Evolutionary conservation across 2,329 filamentous ascomycete genomes (phyloP).

Genomic region (Hymenoscyphus fructigenus): DNA sequence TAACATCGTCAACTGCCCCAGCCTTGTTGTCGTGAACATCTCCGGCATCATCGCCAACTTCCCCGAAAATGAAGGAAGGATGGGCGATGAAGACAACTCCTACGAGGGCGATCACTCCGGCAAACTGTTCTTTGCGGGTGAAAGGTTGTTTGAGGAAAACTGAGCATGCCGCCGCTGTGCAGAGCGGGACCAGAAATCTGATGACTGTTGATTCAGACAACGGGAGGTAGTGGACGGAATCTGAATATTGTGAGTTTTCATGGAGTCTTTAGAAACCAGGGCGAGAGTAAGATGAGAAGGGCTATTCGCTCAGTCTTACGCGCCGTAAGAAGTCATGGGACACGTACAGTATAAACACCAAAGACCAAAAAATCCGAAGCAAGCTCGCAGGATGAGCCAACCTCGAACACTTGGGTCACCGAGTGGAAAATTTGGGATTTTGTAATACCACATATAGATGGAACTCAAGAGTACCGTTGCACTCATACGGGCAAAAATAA

Average conservation of each 20-base stretch:
- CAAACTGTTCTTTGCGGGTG: slow-evolving; percentile 72
- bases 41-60: slow-evolving; percentile 19
- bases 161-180: slow-evolving; percentile 78
- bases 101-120: slow-evolving; percentile 69
- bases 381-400: slow-evolving; percentile 66
- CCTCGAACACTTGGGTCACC: slow-evolving; percentile 65
- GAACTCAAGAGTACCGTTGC: slow-evolving; percentile 31
- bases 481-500: slow-evolving; percentile 35
- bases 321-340: background rate
- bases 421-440: slow-evolving; percentile 68
- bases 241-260: slow-evolving; percentile 17
- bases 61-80: slow-evolving; percentile 39
- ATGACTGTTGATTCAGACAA: slow-evolving; percentile 88
- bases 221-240: slow-evolving; percentile 66
- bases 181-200: slow-evolving; percentile 80
- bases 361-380: slow-evolving; percentile 73
- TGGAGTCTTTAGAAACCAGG: background rate
- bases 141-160: slow-evolving; percentile 73
- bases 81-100: slow-evolving; percentile 84
- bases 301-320: background rate
- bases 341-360: slow-evolving; percentile 52
- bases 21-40: slow-evolving; percentile 15
- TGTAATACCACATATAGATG: slow-evolving; percentile 71
- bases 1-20: slow-evolving; percentile 23
- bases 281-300: background rate